A percentile compares a stretch with the other conserved stretches of the same genome.
These are phyloP conservation scores for Takashimella tepidaria DNA, from an alignment of 1,284 basidiomycete genomes.

Conservation along the genomic window DNA sequence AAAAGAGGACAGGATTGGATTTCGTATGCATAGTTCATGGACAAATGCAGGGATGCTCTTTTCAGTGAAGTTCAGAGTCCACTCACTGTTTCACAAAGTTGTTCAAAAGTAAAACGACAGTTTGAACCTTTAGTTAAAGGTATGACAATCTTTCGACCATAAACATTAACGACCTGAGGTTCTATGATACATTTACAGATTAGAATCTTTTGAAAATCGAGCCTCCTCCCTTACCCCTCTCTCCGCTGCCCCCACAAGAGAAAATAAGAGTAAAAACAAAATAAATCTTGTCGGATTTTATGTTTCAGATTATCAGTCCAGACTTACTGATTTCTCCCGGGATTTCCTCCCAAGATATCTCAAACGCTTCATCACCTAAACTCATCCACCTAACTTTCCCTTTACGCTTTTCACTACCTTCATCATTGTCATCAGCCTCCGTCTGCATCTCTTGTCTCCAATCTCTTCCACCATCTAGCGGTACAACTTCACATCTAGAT, in stretches of 20 bases:
- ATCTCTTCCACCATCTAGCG: slow-evolving; percentile 53
- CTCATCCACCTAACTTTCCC: slow-evolving; percentile 24
- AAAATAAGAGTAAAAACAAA: too few species aligned
- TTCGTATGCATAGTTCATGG: too few species aligned
- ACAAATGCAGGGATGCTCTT: too few species aligned
- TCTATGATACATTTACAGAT: background rate
- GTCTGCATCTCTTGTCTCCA: slow-evolving; percentile 37
- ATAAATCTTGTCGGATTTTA: too few species aligned
- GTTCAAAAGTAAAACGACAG: slow-evolving; percentile 57
- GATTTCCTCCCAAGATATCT: slow-evolving; percentile 31
- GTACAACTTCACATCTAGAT: slow-evolving; percentile 58
- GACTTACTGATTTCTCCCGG: slow-evolving; percentile 5
- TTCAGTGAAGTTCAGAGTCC: too few species aligned
- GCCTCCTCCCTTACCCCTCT: slow-evolving; percentile 27
- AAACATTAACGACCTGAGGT: slow-evolving; percentile 46
- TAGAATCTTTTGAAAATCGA: too few species aligned
- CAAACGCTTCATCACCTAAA: slow-evolving; percentile 33
- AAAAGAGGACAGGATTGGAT: too few species aligned
- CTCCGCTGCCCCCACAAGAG: slow-evolving; percentile 10
- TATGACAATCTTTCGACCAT: slow-evolving; percentile 54
- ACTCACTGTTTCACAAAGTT: slow-evolving; percentile 59
- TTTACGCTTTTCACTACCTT: slow-evolving; percentile 45
- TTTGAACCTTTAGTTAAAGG: slow-evolving; percentile 51
- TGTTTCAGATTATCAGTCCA: background rate
- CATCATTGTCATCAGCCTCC: slow-evolving; percentile 12